Conservation (phyloP, 495 filamentous ascomycete genomes). For the Zalerion maritima region DNA sequence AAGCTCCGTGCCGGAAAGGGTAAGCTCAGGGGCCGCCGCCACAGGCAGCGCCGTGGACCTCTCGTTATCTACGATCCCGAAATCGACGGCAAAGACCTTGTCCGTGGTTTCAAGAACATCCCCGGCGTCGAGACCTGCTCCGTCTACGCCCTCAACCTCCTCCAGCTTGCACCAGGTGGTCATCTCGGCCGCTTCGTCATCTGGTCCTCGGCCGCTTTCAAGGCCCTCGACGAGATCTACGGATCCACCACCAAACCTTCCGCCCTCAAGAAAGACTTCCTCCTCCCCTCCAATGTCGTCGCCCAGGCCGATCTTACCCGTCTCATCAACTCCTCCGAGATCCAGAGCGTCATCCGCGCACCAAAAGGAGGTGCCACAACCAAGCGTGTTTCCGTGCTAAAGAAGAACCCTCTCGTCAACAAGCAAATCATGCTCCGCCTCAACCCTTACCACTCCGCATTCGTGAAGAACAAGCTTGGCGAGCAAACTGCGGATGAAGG, state of each 20-base stretch:
- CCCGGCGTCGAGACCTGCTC: conserved; percentile 94
- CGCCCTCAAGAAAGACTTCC: conserved; percentile 94
- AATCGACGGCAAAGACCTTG: conserved; percentile 80
- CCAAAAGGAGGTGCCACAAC: conserved; percentile 79
- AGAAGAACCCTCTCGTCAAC: conserved; percentile 99
- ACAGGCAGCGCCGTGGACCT: conserved; percentile 93
- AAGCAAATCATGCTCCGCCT: conserved; percentile 92
- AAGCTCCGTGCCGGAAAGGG: conserved; percentile 97
- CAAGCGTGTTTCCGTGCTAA: conserved; percentile 84
- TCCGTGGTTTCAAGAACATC: conserved; percentile 92
- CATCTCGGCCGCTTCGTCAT: conserved; percentile 98
- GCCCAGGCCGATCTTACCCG: conserved; percentile 84
- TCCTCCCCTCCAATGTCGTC: conserved; percentile 77
- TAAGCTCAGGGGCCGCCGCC: conserved; percentile 86
- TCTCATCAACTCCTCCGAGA: conserved; percentile 96
- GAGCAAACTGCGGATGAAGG: conserved; percentile 23
- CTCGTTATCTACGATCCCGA: conserved; percentile 92
- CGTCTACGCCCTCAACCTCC: conserved; percentile 91
- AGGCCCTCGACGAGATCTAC: conserved; percentile 91
- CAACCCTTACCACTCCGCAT: conserved; percentile 89
- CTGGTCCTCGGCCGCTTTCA: conserved; percentile 95
- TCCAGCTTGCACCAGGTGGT: conserved; percentile 95
- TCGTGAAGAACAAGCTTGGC: conserved; percentile 50
- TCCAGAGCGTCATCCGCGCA: conserved; percentile 80
- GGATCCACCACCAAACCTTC: conserved; percentile 73